A percentile compares a stretch with the other conserved stretches of the same genome.
phyloP scores from a whole-genome alignment of 768 basidiomycete genomes.

The Panellus pusillus region DNA sequence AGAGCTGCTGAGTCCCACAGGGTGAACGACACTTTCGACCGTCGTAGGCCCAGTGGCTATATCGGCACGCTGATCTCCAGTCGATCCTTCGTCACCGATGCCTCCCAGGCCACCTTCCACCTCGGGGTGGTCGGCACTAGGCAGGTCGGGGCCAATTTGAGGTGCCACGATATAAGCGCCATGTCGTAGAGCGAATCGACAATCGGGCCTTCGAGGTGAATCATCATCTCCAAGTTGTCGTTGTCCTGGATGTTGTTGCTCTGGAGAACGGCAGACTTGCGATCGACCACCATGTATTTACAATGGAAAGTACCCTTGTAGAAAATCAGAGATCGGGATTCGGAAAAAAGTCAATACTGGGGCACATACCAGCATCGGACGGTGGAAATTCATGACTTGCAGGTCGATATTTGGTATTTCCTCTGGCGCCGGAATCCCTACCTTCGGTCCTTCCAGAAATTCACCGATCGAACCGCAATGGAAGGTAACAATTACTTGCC shows the following conservation, averaged over 20 bases:
- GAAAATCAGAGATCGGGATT: constrained; percentile 24
- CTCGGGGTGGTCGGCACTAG: constrained; percentile 34
- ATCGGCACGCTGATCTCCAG: constrained; percentile 10
- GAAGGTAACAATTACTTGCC: constrained; percentile 18
- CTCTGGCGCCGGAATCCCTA: constrained; percentile 51
- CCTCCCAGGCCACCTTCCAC: constrained; percentile 37
- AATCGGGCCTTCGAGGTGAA: constrained; percentile 40
- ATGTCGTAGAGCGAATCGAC: constrained; percentile 72
- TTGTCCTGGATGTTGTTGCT: constrained; percentile 70
- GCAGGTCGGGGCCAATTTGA: constrained; percentile 44
- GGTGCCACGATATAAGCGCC: constrained; percentile 62
- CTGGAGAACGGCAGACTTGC: constrained; percentile 64
- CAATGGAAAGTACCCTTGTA: constrained; percentile 63
- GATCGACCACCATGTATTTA: constrained; percentile 69
- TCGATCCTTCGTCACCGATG: constrained; percentile 34
- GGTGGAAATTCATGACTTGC: constrained; percentile 60
- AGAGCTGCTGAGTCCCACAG: constrained; percentile 11
- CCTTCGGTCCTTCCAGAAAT: constrained; percentile 21
- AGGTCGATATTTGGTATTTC: constrained; percentile 63
- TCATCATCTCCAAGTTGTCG: constrained; percentile 14
- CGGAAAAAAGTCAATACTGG: not conserved
- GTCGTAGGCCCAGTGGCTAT: constrained; percentile 14
- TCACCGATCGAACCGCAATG: too few species aligned
- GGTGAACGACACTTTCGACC: constrained; percentile 16
- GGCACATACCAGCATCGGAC: constrained; percentile 15